Percentiles rank a stretch among this genome's conserved stretches.
phyloP scores from a whole-genome alignment of 257 asterid species.

The Petunia axillaris region DNA sequence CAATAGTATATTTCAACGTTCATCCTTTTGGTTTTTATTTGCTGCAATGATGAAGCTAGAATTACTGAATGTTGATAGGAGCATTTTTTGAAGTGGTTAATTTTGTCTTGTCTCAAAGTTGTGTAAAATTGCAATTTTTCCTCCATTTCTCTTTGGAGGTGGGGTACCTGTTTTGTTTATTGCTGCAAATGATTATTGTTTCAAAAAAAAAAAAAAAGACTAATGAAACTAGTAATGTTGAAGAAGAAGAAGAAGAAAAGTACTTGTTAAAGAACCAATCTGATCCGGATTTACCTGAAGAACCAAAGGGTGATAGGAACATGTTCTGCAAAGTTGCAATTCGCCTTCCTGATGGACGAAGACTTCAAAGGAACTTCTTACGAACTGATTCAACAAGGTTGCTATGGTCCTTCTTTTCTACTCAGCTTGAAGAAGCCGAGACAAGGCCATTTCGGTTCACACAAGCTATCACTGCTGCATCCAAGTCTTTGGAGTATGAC shows the following conservation, averaged over 20 bases:
- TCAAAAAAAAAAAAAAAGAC: no score
- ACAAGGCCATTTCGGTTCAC: conserved; percentile 11
- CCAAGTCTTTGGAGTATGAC: not conserved
- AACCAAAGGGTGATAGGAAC: not conserved
- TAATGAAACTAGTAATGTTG: not conserved
- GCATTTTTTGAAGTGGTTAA: conserved; percentile 39
- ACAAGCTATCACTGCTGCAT: not conserved
- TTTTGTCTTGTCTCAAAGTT: conserved; percentile 45
- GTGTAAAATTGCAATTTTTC: conserved; percentile 44
- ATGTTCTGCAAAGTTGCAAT: not conserved
- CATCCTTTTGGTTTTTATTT: conserved; percentile 47
- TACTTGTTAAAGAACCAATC: not conserved
- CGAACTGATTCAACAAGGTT: not conserved
- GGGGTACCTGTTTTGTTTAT: conserved; percentile 28
- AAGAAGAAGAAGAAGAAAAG: not conserved
- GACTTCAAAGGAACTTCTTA: conserved; percentile 22
- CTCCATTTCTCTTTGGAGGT: conserved; percentile 33
- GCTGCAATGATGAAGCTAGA: conserved; percentile 59
- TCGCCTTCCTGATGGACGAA: conserved; percentile 22
- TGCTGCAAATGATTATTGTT: conserved; percentile 26
- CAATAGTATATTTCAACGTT: conserved; percentile 57
- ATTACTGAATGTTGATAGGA: conserved; percentile 35
- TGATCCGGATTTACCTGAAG: not conserved
- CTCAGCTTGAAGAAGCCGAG: not conserved
- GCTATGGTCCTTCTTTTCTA: conserved; percentile 20